Base-by-base conservation (phyloP, 805 yeast genomes). In the Ogataea saltuana region DNA sequence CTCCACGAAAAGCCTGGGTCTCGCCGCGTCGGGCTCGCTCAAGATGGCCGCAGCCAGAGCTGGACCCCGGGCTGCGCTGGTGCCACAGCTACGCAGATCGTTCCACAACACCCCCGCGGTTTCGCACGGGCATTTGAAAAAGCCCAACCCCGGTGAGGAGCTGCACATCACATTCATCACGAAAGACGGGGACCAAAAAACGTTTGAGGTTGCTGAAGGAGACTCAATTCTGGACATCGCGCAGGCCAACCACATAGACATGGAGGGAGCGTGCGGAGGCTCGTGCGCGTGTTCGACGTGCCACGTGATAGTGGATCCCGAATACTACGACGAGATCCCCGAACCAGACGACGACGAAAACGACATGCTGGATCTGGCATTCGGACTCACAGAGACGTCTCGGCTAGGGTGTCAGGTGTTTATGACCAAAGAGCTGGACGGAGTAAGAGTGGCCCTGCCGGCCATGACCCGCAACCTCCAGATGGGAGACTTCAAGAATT, bases 241-340 rank as follows among this genome's bases (percentile, higher is more conserved):
- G 5, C 98, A 93, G 68, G 95, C 93, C 3, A 68, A 90, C 60
- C 85, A 90, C 56, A 66, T 93, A 45, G 99, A 93, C 53, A 90
- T 93, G 93, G 99, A 93, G 64, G 96, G 83, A 33, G 99, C 99
- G 0, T 93, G 99, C 67, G 99, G 99, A 17, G 99, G 98, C 3
- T 88, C 97, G 4, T 93, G 99, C 72, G 99, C 99, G 1, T 93
- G 99, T 64, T 89, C 97, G 4, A 93, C 99, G 0, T 93, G 99
- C 62, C 99, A 93, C 67, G 83, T 93, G 41, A 91, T 93, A 39
- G 89, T 93, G 29, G 99, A 93, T 62, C 98, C 99, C 1, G 97
- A 85, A 34, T 89, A 72, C 63, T 93, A 88, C 67, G 99, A 93
- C 60, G 77, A 70, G 38, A 78, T 93, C 51, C 96, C 93, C 8